A percentile compares a stretch with the other conserved stretches of the same genome.
Conservation (phyloP, 2,329 filamentous ascomycete genomes). For the Pseudogymnoascus sp. region DNA sequence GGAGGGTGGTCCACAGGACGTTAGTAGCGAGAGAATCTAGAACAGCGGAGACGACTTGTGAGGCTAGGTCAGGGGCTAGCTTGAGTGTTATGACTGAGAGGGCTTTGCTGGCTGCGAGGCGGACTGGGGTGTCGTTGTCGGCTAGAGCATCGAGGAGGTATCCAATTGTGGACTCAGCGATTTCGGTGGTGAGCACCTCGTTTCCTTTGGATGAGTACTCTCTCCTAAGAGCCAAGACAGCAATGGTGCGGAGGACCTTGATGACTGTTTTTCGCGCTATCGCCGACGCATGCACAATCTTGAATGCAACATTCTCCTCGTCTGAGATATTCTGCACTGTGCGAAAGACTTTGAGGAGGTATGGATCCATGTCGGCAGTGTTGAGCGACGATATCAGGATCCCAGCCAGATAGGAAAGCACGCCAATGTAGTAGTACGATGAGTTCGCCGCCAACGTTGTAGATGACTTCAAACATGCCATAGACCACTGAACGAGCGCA, state of each 20-base stretch:
- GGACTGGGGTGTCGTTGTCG: constrained; percentile 85
- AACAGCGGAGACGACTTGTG: constrained; percentile 80
- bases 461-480: constrained; percentile 47
- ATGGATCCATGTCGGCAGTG: constrained; percentile 64
- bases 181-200: constrained; percentile 30
- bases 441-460: constrained; percentile 35
- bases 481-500: constrained; percentile 62
- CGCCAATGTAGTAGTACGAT: constrained; percentile 70
- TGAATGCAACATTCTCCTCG: constrained; percentile 41
- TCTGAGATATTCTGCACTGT: constrained; percentile 54
- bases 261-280: constrained; percentile 74
- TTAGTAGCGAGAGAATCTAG: constrained; percentile 60
- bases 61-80: constrained; percentile 71
- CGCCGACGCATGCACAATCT: constrained; percentile 60
- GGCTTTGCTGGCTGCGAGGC: constrained; percentile 86
- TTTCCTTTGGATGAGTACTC: constrained; percentile 26
- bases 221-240: constrained; percentile 57
- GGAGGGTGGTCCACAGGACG: constrained; percentile 44
- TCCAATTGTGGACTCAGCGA: constrained; percentile 75
- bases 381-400: constrained; percentile 63
- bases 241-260: constrained; percentile 73
- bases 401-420: constrained; percentile 72
- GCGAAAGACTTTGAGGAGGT: constrained; percentile 60
- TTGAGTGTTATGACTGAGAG: constrained; percentile 80
- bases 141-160: constrained; percentile 69